Evolutionary conservation across 805 yeast genomes (phyloP).

Genomic region (Ogataea nonfermentans): DNA sequence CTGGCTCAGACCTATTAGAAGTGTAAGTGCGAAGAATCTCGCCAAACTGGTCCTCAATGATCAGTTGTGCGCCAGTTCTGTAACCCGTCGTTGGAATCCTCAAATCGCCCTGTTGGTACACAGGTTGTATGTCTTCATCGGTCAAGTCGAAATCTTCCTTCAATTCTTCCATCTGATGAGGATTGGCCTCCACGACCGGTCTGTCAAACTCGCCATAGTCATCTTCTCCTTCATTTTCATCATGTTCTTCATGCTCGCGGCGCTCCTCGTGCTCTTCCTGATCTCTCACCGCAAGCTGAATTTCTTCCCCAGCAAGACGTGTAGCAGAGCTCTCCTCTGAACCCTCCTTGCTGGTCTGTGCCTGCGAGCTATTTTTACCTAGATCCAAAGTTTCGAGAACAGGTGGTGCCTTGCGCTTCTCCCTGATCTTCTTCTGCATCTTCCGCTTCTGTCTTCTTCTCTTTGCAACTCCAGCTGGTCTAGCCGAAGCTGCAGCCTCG

Average conservation of each 20-base stretch:
- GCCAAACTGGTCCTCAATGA: slow-evolving; percentile 82
- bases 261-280: background rate
- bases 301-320: background rate
- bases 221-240: slow-evolving; percentile 9
- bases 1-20: slow-evolving; percentile 11
- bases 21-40: slow-evolving; percentile 65
- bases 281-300: background rate
- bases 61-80: slow-evolving; percentile 66
- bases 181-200: slow-evolving; percentile 11
- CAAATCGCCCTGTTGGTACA: slow-evolving; percentile 33
- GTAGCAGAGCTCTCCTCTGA: slow-evolving; percentile 6
- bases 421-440: slow-evolving; percentile 26
- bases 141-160: slow-evolving; percentile 18
- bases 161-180: slow-evolving; percentile 17
- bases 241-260: background rate
- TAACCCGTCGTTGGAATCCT: slow-evolving; percentile 44
- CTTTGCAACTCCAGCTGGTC: slow-evolving; percentile 75
- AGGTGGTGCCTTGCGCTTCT: slow-evolving; percentile 32
- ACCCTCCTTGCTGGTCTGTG: slow-evolving; percentile 12
- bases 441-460: slow-evolving; percentile 40
- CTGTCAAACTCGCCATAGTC: slow-evolving; percentile 1
- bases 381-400: slow-evolving; percentile 35
- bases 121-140: slow-evolving; percentile 30
- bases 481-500: slow-evolving; percentile 39
- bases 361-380: slow-evolving; percentile 26